These are phyloP conservation scores for Adansonia grandidieri DNA, from an alignment of 441 rosid species.

Conservation along the genomic window DNA sequence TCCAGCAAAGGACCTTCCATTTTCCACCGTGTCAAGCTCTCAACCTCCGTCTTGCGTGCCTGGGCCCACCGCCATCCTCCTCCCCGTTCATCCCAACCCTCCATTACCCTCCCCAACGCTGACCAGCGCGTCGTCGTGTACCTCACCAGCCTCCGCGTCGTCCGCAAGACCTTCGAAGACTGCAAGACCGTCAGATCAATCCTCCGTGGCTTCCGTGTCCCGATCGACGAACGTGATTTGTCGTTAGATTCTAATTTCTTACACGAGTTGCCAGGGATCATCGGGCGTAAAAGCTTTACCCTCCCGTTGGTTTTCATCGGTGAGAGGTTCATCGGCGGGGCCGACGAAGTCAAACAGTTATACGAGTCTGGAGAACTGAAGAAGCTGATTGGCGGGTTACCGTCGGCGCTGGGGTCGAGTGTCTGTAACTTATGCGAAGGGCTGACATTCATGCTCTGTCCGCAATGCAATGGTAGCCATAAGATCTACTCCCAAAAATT, in stretches of 20 bases:
- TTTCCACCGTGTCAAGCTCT: conserved; percentile 61
- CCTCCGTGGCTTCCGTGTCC: conserved; percentile 54
- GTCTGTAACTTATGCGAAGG: conserved; percentile 59
- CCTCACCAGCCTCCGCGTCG: conserved; percentile 77
- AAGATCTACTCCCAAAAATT: conserved; percentile 52
- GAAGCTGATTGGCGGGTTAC: conserved; percentile 40
- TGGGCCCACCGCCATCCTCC: conserved; percentile 22
- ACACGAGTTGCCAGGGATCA: conserved; percentile 52
- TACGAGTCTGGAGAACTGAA: conserved; percentile 61
- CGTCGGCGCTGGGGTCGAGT: conserved; percentile 32
- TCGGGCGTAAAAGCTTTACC: conserved; percentile 37
- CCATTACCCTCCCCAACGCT: conserved; percentile 30
- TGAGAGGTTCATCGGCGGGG: conserved; percentile 61
- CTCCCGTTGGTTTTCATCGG: conserved; percentile 65
- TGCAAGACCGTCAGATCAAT: conserved; percentile 69
- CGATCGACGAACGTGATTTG: conserved; percentile 75
- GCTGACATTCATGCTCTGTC: conserved; percentile 59
- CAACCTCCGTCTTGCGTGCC: conserved; percentile 47
- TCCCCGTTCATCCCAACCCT: conserved; percentile 17
- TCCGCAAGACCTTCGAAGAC: conserved; percentile 76
- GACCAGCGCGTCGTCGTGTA: conserved; percentile 49
- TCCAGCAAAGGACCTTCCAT: conserved; percentile 44
- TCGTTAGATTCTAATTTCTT: conserved; percentile 61
- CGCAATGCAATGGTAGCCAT: conserved; percentile 66
- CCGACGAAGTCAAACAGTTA: conserved; percentile 52